phyloP scores from a whole-genome alignment of 352 stramenopile species.

The Phytophthora fragariaefolia region DNA sequence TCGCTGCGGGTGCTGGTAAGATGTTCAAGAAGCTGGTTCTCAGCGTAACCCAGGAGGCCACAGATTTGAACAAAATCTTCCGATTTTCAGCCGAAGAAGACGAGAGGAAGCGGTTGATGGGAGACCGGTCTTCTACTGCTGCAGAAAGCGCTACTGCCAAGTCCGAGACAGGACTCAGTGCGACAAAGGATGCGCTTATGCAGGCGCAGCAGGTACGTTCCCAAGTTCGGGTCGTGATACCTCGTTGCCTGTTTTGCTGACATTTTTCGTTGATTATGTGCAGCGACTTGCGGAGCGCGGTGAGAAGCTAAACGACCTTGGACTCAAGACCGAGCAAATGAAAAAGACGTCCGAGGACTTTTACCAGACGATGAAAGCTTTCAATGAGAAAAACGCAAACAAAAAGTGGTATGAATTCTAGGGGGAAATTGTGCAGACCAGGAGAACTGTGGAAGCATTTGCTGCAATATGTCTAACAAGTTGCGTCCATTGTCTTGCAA shows the following conservation, averaged over 20 bases:
- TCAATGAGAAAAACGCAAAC: conserved; percentile 85
- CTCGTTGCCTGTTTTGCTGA: not conserved
- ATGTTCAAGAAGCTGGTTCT: conserved; percentile 84
- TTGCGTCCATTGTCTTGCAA: conserved; percentile 18
- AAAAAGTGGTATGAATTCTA: conserved; percentile 91
- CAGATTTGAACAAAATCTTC: conserved; percentile 80
- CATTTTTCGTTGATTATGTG: conserved; percentile 5
- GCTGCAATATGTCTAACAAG: conserved; percentile 18
- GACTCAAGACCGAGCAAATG: conserved; percentile 85
- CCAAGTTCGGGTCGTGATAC: not conserved
- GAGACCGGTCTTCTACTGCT: conserved; percentile 41
- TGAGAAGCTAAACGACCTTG: conserved; percentile 78
- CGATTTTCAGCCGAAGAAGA: conserved; percentile 68
- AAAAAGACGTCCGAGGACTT: conserved; percentile 85
- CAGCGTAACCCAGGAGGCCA: conserved; percentile 61
- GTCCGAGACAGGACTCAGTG: conserved; percentile 40
- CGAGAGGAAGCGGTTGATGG: conserved; percentile 64
- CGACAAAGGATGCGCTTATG: conserved; percentile 69
- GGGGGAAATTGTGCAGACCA: conserved; percentile 1
- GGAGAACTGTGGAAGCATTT: conserved; percentile 6
- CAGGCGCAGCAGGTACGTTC: conserved; percentile 68
- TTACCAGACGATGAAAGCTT: conserved; percentile 86
- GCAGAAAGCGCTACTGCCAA: conserved; percentile 30
- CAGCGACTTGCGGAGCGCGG: conserved; percentile 79
- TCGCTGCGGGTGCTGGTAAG: conserved; percentile 55